Evolutionary conservation across 345 rosid species (phyloP).

Genomic region (Aethionema arabicum): DNA sequence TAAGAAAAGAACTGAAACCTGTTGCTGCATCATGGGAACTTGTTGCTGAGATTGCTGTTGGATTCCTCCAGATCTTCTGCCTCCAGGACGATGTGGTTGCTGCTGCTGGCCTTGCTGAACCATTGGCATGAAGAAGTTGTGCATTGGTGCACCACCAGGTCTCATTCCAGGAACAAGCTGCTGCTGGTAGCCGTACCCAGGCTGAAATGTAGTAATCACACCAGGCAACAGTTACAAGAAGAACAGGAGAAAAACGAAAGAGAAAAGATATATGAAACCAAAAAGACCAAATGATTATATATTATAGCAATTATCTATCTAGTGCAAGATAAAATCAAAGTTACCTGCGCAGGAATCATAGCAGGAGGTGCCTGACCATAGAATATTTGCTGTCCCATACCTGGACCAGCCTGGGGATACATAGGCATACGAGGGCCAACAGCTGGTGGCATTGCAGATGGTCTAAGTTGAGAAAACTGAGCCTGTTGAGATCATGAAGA

Average conservation of each 20-base stretch:
- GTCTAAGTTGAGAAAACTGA: slow-evolving; percentile 88
- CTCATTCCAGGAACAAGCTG: slow-evolving; percentile 94
- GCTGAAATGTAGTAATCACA: slow-evolving; percentile 39
- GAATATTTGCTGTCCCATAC: slow-evolving; percentile 76
- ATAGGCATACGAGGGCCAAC: slow-evolving; percentile 83
- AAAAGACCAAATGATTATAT: too few relatives aligned
- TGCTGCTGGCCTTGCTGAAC: slow-evolving; percentile 89
- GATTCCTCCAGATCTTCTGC: slow-evolving; percentile 60
- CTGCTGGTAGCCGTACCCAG: slow-evolving; percentile 92
- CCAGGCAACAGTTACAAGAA: neutral
- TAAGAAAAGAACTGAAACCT: slow-evolving; percentile 43
- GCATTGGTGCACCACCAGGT: slow-evolving; percentile 72
- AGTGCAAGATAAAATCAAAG: neutral
- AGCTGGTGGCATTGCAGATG: slow-evolving; percentile 68
- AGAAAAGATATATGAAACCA: neutral
- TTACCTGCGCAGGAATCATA: slow-evolving; percentile 82
- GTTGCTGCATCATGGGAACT: slow-evolving; percentile 76
- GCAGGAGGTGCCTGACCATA: slow-evolving; percentile 89
- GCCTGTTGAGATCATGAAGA: slow-evolving; percentile 45
- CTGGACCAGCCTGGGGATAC: slow-evolving; percentile 77
- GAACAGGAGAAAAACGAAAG: neutral
- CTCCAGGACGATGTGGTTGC: slow-evolving; percentile 77
- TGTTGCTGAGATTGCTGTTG: slow-evolving; percentile 92
- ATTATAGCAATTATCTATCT: slow-evolving; percentile 24
- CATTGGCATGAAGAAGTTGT: slow-evolving; percentile 85